Base-by-base conservation (phyloP, 352 stramenopile genomes). In the Phytophthora syringae region DNA sequence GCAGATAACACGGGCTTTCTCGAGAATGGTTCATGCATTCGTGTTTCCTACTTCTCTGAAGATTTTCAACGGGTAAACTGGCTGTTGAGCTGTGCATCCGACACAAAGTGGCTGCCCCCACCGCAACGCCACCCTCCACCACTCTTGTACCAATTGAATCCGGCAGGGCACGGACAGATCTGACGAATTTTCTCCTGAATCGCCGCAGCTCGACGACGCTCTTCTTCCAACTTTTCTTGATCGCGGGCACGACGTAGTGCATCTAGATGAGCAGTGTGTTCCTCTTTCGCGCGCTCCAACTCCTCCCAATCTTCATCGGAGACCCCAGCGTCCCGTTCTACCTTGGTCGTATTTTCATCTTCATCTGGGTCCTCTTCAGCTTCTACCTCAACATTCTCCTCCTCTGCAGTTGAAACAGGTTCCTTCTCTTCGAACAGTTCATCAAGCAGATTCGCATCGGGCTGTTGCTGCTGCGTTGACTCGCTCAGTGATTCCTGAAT, bases 81-180 rank as follows among this genome's bases (percentile, higher is more conserved):
- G 10, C 64, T 68, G 49, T 91, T 73, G 0, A 94, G 66, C 53
- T 88, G 70, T 1, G 67, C 80, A 53, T 94, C 76, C 39, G 80
- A 90, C 5, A 94, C 86, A 30, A 76, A 90, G 61, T 97, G 89
- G 13, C 67, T 80, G 11, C 90, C 90, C 24, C 76, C 90, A n/a
- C 39, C 71, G 44, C 90, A 97, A 5, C 90, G 80, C 89, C 88
- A 97, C 5, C 88, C 88, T 10, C 52, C 50, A 3, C 76, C 76
- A 5, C 65, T 53, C 25, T 91, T 79, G 22, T 71, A 69, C 88
- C 90, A 97, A 3, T 79, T 56, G 30, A 70, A 97, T 0, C 88
- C 89, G 10, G 59, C 62, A 3, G 83, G 84, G 25, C 90, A 97
- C 20, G 77, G 76, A 51, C 76, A 78, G 15, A 97, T 62, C 0